Evolutionary conservation across 139 green algal genomes (phyloP), one percentile per base, ranked within the genome.

Genomic region (Chlamydomonas asymmetrica): DNA sequence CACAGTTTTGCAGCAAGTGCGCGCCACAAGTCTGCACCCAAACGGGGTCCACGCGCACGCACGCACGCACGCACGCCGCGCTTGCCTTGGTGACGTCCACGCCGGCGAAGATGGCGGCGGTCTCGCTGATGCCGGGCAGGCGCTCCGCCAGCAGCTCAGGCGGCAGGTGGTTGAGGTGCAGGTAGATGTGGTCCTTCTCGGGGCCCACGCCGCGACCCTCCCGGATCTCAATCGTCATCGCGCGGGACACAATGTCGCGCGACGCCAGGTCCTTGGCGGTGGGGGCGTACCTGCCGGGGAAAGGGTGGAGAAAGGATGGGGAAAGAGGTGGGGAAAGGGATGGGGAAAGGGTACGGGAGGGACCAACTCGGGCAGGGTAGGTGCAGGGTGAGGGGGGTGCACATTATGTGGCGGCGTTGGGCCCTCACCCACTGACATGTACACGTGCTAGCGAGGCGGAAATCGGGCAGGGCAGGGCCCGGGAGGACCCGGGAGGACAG

Each of bases 181-280:
- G 91, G 90, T 98, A 97, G 74, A 99, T 97, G 91, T 99, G 96
- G 87, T 99, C 96, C 60, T 89, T 89, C 84, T 95, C 88, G 18
- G 87, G 87, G 0, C 92, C 92, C 29, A 88, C 85, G 31, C 92
- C 92, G 40, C 92, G 88, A 0, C 92, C 93, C 80, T 98, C 94
- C 4, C 94, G 78, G 73, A 98, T 98, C 86, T 98, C 94, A 90
- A 98, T 88, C 6, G 93, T 98, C 94, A 98, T 98, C 10, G 88
- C 87, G 3, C 94, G 89, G 3, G 89, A 96, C 59, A 99, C 96
- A 34, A 99, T 95, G 77, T 99, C 96, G 22, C 96, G 87, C 0
- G 94, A 98, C 5, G 96, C 96, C 50, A 99, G 88, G 82, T 99
- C 96, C 90, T 99, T 99, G 48, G 94, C 96, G 23, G 92, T 97